Conservation (phyloP, 495 filamentous ascomycete genomes). For the Xylaria cubensis region DNA sequence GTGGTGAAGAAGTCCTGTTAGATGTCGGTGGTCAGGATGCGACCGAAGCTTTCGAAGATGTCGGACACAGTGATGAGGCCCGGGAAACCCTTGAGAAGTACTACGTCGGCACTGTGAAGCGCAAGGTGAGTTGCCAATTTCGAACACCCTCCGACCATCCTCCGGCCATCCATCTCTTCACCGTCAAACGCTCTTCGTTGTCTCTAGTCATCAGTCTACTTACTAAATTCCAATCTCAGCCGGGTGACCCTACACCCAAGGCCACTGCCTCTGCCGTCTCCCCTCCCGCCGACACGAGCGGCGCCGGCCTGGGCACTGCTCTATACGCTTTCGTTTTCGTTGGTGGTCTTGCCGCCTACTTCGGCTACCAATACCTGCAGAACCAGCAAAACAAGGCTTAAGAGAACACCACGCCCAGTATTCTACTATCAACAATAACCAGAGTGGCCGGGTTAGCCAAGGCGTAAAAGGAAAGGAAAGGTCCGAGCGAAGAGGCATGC, state of each 20-base stretch:
- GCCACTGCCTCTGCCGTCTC: constrained; percentile 54
- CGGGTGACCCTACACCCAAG: constrained; percentile 83
- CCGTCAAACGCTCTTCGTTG: constrained; percentile 10
- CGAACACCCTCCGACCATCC: constrained; percentile 16
- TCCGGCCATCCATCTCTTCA: not conserved
- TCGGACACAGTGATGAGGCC: constrained; percentile 98
- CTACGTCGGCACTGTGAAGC: constrained; percentile 81
- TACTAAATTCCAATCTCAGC: constrained; percentile 56
- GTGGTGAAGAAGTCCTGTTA: constrained; percentile 97
- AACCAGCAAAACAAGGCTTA: constrained; percentile 56
- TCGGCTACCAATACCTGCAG: constrained; percentile 87
- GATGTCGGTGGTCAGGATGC: constrained; percentile 97
- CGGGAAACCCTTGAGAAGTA: constrained; percentile 88
- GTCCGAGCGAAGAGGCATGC: constrained; percentile 12
- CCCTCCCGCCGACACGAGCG: constrained; percentile 56
- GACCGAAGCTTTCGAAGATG: constrained; percentile 98
- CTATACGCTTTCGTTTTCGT: constrained; percentile 83
- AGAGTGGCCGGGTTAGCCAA: not conserved
- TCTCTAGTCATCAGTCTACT: constrained; percentile 20
- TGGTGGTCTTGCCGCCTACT: constrained; percentile 79
- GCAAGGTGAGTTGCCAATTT: constrained; percentile 66
- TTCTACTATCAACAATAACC: constrained; percentile 7
- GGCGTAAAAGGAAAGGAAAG: constrained; percentile 2
- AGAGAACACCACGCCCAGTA: constrained; percentile 8
- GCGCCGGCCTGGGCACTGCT: constrained; percentile 71